Percentiles rank a stretch among this genome's conserved stretches.
These are phyloP conservation scores for Xylariaceae sp. DNA, from an alignment of 2,329 filamentous ascomycete species.

Conservation along the genomic window DNA sequence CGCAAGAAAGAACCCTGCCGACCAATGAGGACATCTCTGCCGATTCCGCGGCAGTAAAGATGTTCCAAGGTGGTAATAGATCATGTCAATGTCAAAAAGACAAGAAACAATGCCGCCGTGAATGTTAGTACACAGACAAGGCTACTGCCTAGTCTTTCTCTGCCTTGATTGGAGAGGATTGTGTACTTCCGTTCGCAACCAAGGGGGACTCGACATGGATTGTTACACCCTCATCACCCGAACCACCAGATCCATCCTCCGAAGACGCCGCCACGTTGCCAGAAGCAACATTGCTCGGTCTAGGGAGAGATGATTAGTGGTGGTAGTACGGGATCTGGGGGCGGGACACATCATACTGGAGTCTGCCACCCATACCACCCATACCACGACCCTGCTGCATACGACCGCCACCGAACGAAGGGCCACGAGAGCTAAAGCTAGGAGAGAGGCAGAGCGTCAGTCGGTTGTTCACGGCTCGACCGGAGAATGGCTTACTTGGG, in stretches of 20 bases:
- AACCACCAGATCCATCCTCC: conserved; percentile 40
- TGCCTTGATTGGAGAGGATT: conserved; percentile 46
- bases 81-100: conserved; percentile 22
- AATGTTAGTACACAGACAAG: conserved; percentile 9
- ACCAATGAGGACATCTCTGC: conserved; percentile 16
- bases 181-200: conserved; percentile 38
- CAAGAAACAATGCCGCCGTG: conserved; percentile 17
- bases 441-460: conserved; percentile 4
- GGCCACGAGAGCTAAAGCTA: conserved; percentile 5
- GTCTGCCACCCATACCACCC: conserved; percentile 7
- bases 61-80: conserved; percentile 22
- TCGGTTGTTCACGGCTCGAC: neutral
- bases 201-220: conserved; percentile 47
- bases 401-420: conserved; percentile 7
- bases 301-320: conserved; percentile 32
- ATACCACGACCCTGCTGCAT: conserved; percentile 14
- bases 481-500: neutral
- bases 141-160: conserved; percentile 31
- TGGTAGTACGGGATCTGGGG: neutral
- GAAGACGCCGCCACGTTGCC: conserved; percentile 36
- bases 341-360: conserved; percentile 11
- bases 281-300: conserved; percentile 36
- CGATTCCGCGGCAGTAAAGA: conserved; percentile 16
- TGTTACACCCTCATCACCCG: conserved; percentile 50
- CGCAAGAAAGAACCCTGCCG: conserved; percentile 16